phyloP scores from a whole-genome alignment of 441 rosid genomes.

The Mallotus japonicus region DNA sequence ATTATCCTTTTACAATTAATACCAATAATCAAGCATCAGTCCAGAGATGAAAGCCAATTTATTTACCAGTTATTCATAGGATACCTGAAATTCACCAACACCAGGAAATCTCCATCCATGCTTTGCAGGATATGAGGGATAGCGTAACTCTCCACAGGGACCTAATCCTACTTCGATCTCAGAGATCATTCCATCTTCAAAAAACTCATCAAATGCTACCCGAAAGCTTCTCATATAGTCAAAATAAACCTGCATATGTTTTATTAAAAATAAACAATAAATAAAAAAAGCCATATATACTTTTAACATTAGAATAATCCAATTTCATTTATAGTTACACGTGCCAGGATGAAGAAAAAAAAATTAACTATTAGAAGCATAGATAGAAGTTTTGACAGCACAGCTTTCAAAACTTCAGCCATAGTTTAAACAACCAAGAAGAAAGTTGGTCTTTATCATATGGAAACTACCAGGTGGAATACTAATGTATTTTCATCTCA shows the following conservation, averaged over 20 bases:
- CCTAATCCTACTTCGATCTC: slow-evolving; percentile 94
- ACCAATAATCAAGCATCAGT: neutral
- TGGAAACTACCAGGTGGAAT: neutral
- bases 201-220: slow-evolving; percentile 73
- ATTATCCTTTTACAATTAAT: neutral
- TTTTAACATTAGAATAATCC: slow-evolving; percentile 4
- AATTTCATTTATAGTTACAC: neutral
- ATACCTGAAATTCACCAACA: slow-evolving; percentile 95
- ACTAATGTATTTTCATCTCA: neutral
- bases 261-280: neutral
- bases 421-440: slow-evolving; percentile 2
- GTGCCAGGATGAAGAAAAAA: neutral
- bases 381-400: neutral
- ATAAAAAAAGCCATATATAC: neutral
- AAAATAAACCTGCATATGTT: slow-evolving; percentile 75
- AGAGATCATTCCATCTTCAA: slow-evolving; percentile 69
- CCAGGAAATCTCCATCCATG: slow-evolving; percentile 99
- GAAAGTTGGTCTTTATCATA: neutral
- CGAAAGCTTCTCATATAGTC: slow-evolving; percentile 99
- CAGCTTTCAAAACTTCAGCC: slow-evolving; percentile 3
- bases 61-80: slow-evolving; percentile 13
- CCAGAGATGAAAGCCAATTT: neutral
- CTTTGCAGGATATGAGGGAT: slow-evolving; percentile 95
- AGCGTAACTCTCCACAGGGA: slow-evolving; percentile 92
- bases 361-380: neutral